phyloP scores from a whole-genome alignment of 2,329 filamentous ascomycete species.

The Ascocoryne sarcoides region DNA sequence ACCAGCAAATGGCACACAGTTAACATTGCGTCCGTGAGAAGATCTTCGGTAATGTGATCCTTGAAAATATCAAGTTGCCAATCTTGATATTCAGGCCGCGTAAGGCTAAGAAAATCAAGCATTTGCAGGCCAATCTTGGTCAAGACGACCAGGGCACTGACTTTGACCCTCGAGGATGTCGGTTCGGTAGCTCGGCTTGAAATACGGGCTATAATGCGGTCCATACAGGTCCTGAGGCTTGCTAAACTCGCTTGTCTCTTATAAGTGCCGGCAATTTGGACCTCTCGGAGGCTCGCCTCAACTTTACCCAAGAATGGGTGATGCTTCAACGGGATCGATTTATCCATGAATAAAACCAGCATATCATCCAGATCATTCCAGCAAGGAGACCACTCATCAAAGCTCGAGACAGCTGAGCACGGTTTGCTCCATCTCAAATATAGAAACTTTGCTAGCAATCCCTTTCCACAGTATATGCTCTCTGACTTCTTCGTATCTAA shows the following conservation, averaged over 20 bases:
- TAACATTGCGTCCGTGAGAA: conserved; percentile 9
- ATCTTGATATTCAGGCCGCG: background rate
- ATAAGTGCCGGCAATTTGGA: too few relatives aligned
- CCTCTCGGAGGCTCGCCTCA: too few relatives aligned
- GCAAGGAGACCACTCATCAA: too few relatives aligned
- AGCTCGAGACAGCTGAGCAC: too few relatives aligned
- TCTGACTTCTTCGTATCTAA: too few relatives aligned
- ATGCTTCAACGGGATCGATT: too few relatives aligned
- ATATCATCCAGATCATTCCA: too few relatives aligned
- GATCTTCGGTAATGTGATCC: conserved; percentile 9
- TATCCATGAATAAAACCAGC: too few relatives aligned
- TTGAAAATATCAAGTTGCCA: conserved; percentile 6
- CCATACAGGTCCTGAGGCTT: background rate
- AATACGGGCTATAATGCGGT: conserved; percentile 2
- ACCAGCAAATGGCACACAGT: conserved; percentile 5
- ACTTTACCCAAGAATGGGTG: too few relatives aligned
- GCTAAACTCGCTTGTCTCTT: background rate
- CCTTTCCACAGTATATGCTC: background rate
- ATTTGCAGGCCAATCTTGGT: conserved; percentile 7
- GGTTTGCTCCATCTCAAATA: too few relatives aligned
- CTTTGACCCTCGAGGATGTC: conserved; percentile 5
- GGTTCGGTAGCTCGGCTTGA: conserved; percentile 2
- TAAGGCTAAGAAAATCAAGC: conserved; percentile 3
- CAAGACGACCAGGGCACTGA: conserved; percentile 8
- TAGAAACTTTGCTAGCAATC: conserved; percentile 5